Conservation (phyloP, 2,329 filamentous ascomycete genomes). For the Cladosporium austrohemisphaericum region DNA sequence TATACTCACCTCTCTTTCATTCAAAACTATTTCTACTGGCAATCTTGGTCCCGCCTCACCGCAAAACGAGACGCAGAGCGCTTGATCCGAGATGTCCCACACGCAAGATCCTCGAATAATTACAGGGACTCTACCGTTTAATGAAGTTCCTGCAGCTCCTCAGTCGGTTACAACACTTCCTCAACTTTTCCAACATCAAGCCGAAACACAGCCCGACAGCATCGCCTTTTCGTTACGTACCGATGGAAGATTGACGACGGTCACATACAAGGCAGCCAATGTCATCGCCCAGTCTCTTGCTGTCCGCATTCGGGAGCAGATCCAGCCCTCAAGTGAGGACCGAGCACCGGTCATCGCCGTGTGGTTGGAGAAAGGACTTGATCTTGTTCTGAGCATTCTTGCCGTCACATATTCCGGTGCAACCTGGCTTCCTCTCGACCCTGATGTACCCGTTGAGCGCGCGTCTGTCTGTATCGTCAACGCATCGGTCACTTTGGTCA, state of each 20-base stretch:
- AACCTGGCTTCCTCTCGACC: conserved; percentile 26
- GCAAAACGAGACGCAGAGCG: no score
- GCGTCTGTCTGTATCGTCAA: conserved; percentile 21
- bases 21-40: no score
- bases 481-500: conserved; percentile 18
- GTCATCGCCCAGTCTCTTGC: conserved; percentile 19
- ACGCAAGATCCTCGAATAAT: no score
- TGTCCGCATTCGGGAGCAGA: conserved; percentile 12
- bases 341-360: conserved; percentile 20
- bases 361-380: conserved; percentile 24
- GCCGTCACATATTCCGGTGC: conserved; percentile 25
- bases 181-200: conserved; percentile 19
- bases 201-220: conserved; percentile 15
- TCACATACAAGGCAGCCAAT: conserved; percentile 23
- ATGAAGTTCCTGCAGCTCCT: no score
- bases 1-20: no score
- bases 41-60: no score
- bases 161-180: conserved; percentile 22
- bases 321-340: background rate
- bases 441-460: conserved; percentile 24
- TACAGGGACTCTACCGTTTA: no score
- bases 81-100: no score
- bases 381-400: conserved; percentile 23
- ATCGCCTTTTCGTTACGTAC: conserved; percentile 22
- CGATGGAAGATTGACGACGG: conserved; percentile 15